These are phyloP conservation scores for Rheum nobile DNA, from an alignment of 148 eudicot genomes.

Conservation along the genomic window DNA sequence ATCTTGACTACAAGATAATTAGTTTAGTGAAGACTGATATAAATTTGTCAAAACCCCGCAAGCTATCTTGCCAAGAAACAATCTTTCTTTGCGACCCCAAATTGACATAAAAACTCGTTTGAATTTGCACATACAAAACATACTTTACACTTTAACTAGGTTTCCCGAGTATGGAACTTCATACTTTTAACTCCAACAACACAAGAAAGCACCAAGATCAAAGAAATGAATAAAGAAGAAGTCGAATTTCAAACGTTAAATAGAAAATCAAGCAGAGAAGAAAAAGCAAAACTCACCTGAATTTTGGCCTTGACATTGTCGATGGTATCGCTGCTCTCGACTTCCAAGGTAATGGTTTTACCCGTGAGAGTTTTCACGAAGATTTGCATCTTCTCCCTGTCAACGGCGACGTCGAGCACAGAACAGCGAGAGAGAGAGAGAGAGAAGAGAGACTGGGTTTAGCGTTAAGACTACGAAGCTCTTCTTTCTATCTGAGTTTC, in stretches of 20 bases:
- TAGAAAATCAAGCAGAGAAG: conserved; percentile 7
- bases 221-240: not conserved
- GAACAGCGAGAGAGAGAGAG: not conserved
- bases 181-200: not conserved
- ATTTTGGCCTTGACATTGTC: conserved; percentile 31
- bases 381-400: conserved; percentile 20
- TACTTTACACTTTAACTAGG: not conserved
- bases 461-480: conserved; percentile 7
- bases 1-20: not conserved
- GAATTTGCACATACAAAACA: not conserved
- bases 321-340: conserved; percentile 29
- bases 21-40: not conserved
- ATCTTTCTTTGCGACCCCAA: not conserved
- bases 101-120: not conserved
- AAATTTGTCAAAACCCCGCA: not conserved
- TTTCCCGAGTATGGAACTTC: not conserved
- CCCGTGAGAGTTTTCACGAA: conserved; percentile 34
- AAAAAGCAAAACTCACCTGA: conserved; percentile 11
- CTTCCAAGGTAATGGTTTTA: conserved; percentile 28
- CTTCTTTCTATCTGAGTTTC: not conserved
- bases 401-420: conserved; percentile 1
- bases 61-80: not conserved
- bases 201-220: not conserved
- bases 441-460: conserved; percentile 17
- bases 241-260: not conserved